A percentile compares a stretch with the other conserved stretches of the same genome.
These are phyloP conservation scores for Rheum nobile DNA, from an alignment of 148 eudicot species.

Conservation along the genomic window DNA sequence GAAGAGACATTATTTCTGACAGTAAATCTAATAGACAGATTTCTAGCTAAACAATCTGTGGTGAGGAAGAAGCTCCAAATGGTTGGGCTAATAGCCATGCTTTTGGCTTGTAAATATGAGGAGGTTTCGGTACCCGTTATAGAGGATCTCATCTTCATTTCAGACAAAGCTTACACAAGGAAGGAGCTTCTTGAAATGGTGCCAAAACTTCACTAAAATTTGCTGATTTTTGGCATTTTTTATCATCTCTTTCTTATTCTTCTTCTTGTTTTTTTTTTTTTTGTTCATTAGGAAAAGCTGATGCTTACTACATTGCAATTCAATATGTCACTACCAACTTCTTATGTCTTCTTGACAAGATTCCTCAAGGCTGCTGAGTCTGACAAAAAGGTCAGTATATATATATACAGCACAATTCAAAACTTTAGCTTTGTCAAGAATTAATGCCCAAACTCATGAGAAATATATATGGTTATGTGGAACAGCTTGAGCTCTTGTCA, in stretches of 20 bases:
- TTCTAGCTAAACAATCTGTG: conserved; percentile 46
- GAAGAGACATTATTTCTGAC: conserved; percentile 79
- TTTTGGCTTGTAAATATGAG: conserved; percentile 84
- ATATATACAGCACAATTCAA: neutral
- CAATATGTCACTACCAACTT: conserved; percentile 78
- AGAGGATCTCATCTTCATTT: conserved; percentile 72
- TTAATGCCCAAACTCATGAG: neutral
- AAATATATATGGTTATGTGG: neutral
- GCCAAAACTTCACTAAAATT: conserved; percentile 8
- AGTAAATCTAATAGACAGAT: conserved; percentile 70
- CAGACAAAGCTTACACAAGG: conserved; percentile 76
- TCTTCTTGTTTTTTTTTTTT: neutral
- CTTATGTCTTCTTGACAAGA: conserved; percentile 64
- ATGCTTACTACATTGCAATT: conserved; percentile 68
- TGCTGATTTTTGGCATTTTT: conserved; percentile 5
- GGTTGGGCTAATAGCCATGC: conserved; percentile 80
- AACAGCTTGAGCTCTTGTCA: conserved; percentile 48
- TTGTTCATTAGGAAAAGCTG: conserved; percentile 37
- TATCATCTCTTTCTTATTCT: neutral
- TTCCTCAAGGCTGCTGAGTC: conserved; percentile 80
- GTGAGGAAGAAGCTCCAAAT: conserved; percentile 80
- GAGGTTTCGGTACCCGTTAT: conserved; percentile 83
- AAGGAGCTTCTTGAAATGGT: conserved; percentile 82
- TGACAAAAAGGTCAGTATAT: conserved; percentile 23
- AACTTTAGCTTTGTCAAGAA: neutral